A percentile compares a stretch with the other conserved stretches of the same genome.
Evolutionary conservation across 331 rosid species (phyloP).

Genomic region (Telfairia occidentalis): DNA sequence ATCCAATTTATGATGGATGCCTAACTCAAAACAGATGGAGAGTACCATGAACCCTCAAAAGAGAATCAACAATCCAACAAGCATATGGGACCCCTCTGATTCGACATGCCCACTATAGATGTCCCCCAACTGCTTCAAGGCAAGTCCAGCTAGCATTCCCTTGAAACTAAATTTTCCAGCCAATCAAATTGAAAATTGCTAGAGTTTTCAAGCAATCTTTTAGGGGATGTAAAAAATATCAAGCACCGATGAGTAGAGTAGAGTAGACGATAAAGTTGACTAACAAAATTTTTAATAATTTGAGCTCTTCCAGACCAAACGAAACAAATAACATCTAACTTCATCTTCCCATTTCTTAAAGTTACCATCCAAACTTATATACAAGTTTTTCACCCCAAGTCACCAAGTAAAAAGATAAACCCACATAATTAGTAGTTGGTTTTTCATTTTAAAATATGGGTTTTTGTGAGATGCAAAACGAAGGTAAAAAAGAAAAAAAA

Average conservation of each 20-base stretch:
- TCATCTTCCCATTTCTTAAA: neutral
- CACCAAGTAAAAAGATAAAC: neutral
- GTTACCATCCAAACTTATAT: neutral
- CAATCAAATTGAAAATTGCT: conserved; percentile 10
- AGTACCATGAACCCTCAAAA: conserved; percentile 37
- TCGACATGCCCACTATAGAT: conserved; percentile 26
- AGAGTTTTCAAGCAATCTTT: conserved; percentile 16
- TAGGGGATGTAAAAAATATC: neutral
- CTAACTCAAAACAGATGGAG: conserved; percentile 39
- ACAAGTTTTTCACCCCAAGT: neutral
- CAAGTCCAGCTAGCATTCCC: conserved; percentile 37
- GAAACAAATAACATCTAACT: neutral
- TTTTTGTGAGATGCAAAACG: neutral
- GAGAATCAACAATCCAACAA: conserved; percentile 26
- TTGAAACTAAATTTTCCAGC: conserved; percentile 18
- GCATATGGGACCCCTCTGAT: conserved; percentile 41
- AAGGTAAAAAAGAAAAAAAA: conserved; percentile 4
- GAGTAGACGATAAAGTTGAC: neutral
- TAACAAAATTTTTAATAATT: neutral
- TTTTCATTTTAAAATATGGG: neutral
- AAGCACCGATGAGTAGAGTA: neutral
- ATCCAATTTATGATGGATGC: conserved; percentile 54
- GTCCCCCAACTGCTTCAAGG: conserved; percentile 30
- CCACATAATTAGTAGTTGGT: neutral
- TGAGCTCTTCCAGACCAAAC: neutral